Base-by-base conservation (phyloP, 805 yeast species). In the Ogataea allantospora region DNA sequence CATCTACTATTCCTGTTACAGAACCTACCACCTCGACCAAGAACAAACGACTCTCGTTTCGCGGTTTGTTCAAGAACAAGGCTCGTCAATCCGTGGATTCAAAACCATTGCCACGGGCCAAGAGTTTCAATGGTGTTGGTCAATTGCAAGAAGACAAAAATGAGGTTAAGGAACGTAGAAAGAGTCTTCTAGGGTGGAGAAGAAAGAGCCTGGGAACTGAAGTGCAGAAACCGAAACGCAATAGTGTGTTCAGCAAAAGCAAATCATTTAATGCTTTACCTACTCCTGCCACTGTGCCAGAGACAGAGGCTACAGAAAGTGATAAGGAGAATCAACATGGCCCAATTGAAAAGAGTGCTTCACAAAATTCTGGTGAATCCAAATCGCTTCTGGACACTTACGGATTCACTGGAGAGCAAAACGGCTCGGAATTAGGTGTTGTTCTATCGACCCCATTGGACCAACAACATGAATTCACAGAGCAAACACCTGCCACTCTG, bases 101-200 rank as follows among this genome's bases (percentile, higher is more conserved):
- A 12, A 24, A 16, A 14, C 27, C 7, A 8, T 30, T 14, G 19
- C 44, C 22, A 27, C 35, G 44, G 27, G 30, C 54, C 11, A 54
- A 52, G 26, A 50, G 54, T 27, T 51, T 44, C 23, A 37, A 44
- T 21, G 40, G 38, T 10, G 48, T 44, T 29, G 49, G 43, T 14
- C 26, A 32, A 8, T 15, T 37, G 9, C 26, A 40, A 16, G 16
- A 26, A n/a, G 14, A 27, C 4, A 10, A 21, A 21, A n/a, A 9
- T 21, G 8, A 21, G 7, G 23, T 13, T 26, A 47, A 40, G 30
- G 57, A 56, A 27, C 55, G 51, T 18, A 43, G 62, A 7, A 54
- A 42, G 35, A 56, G 63, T 34, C 41, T 60, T n/a, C 38, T 60
- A 7, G 41, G 47, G 5, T 60, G 65, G 65, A 60, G 54, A 25